phyloP scores from a whole-genome alignment of 2,329 filamentous ascomycete species.

The Aspergillus latus region DNA sequence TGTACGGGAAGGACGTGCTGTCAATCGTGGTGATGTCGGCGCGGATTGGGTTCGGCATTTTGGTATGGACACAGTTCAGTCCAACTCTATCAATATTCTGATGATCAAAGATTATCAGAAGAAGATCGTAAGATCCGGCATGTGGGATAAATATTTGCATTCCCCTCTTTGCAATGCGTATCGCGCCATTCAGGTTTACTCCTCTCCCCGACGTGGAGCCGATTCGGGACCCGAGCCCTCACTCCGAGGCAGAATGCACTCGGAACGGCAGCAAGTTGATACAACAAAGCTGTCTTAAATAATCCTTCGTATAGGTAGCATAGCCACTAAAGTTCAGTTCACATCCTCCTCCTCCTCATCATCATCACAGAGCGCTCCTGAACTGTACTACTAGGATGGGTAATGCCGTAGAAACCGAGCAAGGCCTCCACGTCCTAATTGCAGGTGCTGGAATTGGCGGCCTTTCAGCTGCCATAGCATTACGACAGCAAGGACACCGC shows the following conservation, averaged over 20 bases:
- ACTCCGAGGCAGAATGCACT: not conserved
- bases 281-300: not conserved
- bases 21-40: constrained; percentile 35
- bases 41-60: constrained; percentile 31
- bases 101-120: not conserved
- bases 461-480: constrained; percentile 44
- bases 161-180: constrained; percentile 4
- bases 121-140: constrained; percentile 2
- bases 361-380: not conserved
- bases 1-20: constrained; percentile 43
- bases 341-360: not conserved
- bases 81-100: not conserved
- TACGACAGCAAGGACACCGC: constrained; percentile 54
- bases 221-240: constrained; percentile 18
- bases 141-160: constrained; percentile 11
- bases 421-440: constrained; percentile 32
- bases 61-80: not conserved
- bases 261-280: not conserved
- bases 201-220: constrained; percentile 27
- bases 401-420: constrained; percentile 12
- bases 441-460: constrained; percentile 38
- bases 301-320: not conserved
- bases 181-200: not conserved
- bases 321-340: not conserved
- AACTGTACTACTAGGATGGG: constrained; percentile 18